These are phyloP conservation scores for Leccinum longicurvipes DNA, from an alignment of 768 basidiomycete genomes.

Conservation along the genomic window DNA sequence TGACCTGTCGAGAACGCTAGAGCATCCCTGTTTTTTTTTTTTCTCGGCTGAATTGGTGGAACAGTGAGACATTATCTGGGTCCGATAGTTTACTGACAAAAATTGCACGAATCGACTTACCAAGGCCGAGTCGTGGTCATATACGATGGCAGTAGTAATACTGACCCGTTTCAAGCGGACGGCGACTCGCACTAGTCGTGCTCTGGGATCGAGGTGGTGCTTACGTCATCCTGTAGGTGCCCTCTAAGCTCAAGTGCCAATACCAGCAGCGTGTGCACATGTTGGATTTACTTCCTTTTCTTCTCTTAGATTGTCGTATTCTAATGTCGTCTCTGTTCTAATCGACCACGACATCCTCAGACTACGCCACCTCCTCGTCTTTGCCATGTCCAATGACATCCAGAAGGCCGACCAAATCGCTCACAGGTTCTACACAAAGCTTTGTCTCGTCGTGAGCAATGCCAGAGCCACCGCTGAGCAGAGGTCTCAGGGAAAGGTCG, in stretches of 20 bases:
- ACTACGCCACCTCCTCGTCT: constrained; percentile 2
- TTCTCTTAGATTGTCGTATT: constrained; percentile 23
- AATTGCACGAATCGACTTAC: constrained; percentile 9
- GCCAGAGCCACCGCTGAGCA: constrained; percentile 61
- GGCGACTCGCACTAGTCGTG: background rate
- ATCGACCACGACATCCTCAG: constrained; percentile 14
- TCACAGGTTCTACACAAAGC: constrained; percentile 79
- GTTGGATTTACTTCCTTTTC: constrained; percentile 21
- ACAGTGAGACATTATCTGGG: background rate
- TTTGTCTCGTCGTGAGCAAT: constrained; percentile 70
- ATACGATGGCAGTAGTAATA: too few species aligned
- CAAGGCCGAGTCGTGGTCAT: background rate
- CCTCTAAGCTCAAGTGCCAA: too few species aligned
- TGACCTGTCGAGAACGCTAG: background rate
- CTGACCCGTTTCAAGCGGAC: constrained; percentile 1
- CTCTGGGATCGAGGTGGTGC: constrained; percentile 19
- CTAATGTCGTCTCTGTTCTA: constrained; percentile 30
- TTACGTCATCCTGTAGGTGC: constrained; percentile 23
- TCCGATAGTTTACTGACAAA: background rate
- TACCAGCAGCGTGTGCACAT: constrained; percentile 16
- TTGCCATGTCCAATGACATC: constrained; percentile 51
- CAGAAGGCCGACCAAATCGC: constrained; percentile 84
- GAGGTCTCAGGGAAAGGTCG: constrained; percentile 47
- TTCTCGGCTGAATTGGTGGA: background rate
- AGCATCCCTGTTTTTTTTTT: background rate